A percentile compares a stretch with the other conserved stretches of the same genome.
Conservation (phyloP, 768 basidiomycete genomes). For the Rhodotorula sphaerocarpa region DNA sequence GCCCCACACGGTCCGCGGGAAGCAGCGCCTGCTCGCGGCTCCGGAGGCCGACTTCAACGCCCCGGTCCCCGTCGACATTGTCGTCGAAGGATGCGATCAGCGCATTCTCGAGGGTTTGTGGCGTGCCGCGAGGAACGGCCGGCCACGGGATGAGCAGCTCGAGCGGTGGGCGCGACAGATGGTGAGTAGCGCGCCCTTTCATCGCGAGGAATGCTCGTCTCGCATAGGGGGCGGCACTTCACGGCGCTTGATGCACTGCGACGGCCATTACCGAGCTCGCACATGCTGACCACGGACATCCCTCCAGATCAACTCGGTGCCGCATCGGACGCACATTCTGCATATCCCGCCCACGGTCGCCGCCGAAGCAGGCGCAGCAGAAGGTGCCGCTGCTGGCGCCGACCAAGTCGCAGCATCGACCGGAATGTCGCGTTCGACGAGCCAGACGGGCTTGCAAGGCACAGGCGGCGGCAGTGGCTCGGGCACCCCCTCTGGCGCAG, state of each 20-base stretch:
- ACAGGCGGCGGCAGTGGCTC: too few species aligned
- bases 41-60: neutral
- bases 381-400: too few species aligned
- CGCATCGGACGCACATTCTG: constrained; percentile 10
- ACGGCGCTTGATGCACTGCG: too few species aligned
- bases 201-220: neutral
- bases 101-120: constrained; percentile 8
- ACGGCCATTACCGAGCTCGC: too few species aligned
- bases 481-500: neutral
- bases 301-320: constrained; percentile 21
- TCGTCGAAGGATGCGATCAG: constrained; percentile 13
- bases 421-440: neutral
- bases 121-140: constrained; percentile 10
- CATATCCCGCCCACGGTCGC: neutral
- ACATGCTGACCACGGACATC: too few species aligned
- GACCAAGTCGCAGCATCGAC: neutral
- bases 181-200: constrained; percentile 1
- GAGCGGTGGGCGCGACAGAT: constrained; percentile 25
- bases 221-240: too few species aligned
- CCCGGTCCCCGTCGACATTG: constrained; percentile 24
- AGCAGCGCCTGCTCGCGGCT: neutral
- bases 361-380: neutral
- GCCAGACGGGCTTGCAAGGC: neutral
- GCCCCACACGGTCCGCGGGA: neutral
- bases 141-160: constrained; percentile 4